Evolutionary conservation across 2,329 filamentous ascomycete genomes (phyloP), one percentile per base, ranked within the genome.

Genomic region (Colletotrichum spaethianum): DNA sequence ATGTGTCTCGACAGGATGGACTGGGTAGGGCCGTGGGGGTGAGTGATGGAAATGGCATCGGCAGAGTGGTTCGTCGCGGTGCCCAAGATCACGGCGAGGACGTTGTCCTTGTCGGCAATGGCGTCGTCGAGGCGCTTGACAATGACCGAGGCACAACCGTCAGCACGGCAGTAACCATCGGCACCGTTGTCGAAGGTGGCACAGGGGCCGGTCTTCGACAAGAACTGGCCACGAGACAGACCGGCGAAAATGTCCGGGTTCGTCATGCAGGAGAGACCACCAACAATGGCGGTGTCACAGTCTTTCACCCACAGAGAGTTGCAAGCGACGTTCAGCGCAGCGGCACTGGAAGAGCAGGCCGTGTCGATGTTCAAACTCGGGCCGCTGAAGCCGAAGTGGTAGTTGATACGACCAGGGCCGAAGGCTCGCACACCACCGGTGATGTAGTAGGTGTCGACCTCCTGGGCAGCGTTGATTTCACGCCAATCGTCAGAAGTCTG

Each of bases 71-170:
- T 97, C 60, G 94, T 96, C 5, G 91, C 89, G 1, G 91, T 89
- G 36, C 91, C 93, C 1, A 93, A 85, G 60, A 98, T 93, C 74
- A 94, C 91, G 20, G 91, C 94, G n/a, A 95, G 86, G 50, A 89
- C 92, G 87, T 79, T 91, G 89, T 96, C 94, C 72, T 93, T 91
- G 76, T 96, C 93, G 0, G 89, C 89, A 63, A 93, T 80, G 1
- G 94, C 94, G 80, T 96, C 94, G 65, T 94, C 92, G 2, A 95
- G 89, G 42, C 94, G 88, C 86, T 97, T 97, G 59, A 96, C 84
- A 28, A 96, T 87, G 60, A 96, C 87, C 0, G 92, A 92, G 1
- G 91, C 93, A 73, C 93, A 92, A 23, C 90, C 91, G 76, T 96
- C 94, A 65, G 91, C 93, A 79, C 94, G 91, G 82, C 93, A 96